Evolutionary conservation across 192 early-diverging fungal genomes (phyloP), one percentile per base, ranked within the genome.

Genomic region (Obelidium mucronatum): DNA sequence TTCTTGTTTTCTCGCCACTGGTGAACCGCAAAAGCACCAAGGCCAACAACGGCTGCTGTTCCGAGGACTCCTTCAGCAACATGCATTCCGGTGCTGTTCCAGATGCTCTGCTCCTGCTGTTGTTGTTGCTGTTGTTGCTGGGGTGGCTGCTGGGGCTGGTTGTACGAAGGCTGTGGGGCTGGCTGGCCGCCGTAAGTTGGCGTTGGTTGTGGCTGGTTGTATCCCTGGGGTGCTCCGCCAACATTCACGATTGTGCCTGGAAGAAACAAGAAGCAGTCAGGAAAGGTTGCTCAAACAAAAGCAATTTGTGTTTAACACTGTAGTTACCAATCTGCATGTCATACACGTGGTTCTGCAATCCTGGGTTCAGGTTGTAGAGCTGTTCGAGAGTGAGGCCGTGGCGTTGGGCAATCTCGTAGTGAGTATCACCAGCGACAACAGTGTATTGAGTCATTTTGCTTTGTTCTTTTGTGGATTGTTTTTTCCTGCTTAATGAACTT

Each of bases 21-120:
- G 73, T 80, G 64, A 65, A 71, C 53, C 28, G 73, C 82, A 40
- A 80, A 76, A 37, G 73, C 75, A 44, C 76, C 82, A 62, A 83
- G 52, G 34, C 79, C 82, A 70, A 78, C 40, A 61, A 78, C 79
- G 28, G 82, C 79, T 35, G 79, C 82, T 31, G 76, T 73, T 33
- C 79, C 82, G 40, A 83, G 72, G 68, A 83, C 55, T 24, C 55
- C 55, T 58, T 58, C 55, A 31, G 55, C 55, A 58, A 58, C 55
- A 8, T 58, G 8, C 13, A 58, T 24, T 31, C 55, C 55, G 26
- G 55, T 58, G 8, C 17, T 24, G 55, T 58, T 58, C 55, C 55
- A 58, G 55, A 58, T 22, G 55, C 24, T 58, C 24, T 31, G 55
- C 30, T 58, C 55, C 24, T 58, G 55, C 26, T 58, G 55, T 24